A percentile compares a stretch with the other conserved stretches of the same genome.
Conservation (phyloP, 2,329 filamentous ascomycete species). For the Lasiodiplodia theobromae region DNA sequence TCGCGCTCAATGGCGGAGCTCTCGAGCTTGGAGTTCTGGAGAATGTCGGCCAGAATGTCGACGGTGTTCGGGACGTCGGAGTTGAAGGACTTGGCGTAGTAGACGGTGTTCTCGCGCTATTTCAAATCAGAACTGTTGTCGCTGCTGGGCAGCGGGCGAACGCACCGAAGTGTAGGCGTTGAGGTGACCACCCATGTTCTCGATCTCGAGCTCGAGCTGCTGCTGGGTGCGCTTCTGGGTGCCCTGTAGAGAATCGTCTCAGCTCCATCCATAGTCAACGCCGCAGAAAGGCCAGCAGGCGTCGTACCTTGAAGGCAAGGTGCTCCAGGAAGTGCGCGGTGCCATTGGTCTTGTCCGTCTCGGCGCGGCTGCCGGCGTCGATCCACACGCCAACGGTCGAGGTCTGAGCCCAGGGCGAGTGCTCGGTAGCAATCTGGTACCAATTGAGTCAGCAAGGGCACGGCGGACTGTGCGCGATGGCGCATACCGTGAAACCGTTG, state of each 20-base stretch:
- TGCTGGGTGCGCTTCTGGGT: conserved; percentile 94
- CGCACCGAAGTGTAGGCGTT: conserved; percentile 99
- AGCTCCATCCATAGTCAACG: conserved; percentile 34
- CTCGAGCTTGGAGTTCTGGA: conserved; percentile 99
- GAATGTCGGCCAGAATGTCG: conserved; percentile 98
- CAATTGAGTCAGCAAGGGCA: conserved; percentile 43
- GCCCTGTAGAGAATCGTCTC: conserved; percentile 64
- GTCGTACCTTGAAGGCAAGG: conserved; percentile 94
- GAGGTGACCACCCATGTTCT: conserved; percentile 99
- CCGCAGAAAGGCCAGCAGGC: conserved; percentile 21
- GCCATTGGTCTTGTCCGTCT: conserved; percentile 98
- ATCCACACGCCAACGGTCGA: conserved; percentile 99
- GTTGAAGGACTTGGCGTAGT: conserved; percentile 99
- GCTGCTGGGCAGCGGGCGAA: conserved; percentile 20
- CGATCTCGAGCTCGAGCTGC: conserved; percentile 98
- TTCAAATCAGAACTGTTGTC: conserved; percentile 21
- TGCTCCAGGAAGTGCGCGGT: conserved; percentile 99
- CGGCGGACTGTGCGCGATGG: conserved; percentile 31
- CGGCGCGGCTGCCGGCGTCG: conserved; percentile 95
- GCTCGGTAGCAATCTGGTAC: conserved; percentile 89
- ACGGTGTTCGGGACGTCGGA: conserved; percentile 94
- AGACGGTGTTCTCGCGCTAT: conserved; percentile 96
- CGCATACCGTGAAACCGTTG: conserved; percentile 91
- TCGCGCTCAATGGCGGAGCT: conserved; percentile 91
- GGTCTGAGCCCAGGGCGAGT: conserved; percentile 97